Conservation (phyloP, 2,329 filamentous ascomycete species). For the Talaromyces sp. region DNA sequence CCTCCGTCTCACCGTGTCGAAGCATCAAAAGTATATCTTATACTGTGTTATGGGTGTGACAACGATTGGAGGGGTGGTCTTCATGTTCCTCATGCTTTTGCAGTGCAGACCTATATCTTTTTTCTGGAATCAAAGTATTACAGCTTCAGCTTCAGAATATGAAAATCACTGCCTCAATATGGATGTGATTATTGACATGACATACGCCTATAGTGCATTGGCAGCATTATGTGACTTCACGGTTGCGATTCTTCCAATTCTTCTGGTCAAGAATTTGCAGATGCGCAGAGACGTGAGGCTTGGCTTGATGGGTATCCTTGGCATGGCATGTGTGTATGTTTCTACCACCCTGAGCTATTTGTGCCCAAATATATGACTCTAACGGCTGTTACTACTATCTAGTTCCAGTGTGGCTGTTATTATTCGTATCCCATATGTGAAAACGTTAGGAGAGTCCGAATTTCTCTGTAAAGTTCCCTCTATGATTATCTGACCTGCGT, state of each 20-base stretch:
- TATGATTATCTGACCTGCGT: too few relatives aligned
- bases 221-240: constrained; percentile 50
- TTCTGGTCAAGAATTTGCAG: constrained; percentile 54
- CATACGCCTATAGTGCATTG: constrained; percentile 44
- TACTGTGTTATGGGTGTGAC: constrained; percentile 46
- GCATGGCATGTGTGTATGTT: constrained; percentile 52
- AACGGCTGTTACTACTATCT: constrained; percentile 17
- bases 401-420: constrained; percentile 37
- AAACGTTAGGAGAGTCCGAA: constrained; percentile 30
- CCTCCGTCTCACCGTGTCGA: constrained; percentile 48
- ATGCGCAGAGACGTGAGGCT: constrained; percentile 53
- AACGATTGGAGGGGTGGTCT: constrained; percentile 45
- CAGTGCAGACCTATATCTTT: constrained; percentile 52
- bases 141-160: constrained; percentile 21
- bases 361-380: neutral
- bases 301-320: constrained; percentile 51
- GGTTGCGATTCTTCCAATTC: constrained; percentile 52
- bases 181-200: constrained; percentile 48
- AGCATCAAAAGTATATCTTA: constrained; percentile 46
- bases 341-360: constrained; percentile 16
- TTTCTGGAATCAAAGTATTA: constrained; percentile 51
- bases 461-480: constrained; percentile 39
- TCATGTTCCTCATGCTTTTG: constrained; percentile 51
- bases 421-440: constrained; percentile 35
- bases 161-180: constrained; percentile 40